Evolutionary conservation across 768 basidiomycete species (phyloP), one percentile per base, ranked within the genome.

Genomic region (Tulasnella sp.): DNA sequence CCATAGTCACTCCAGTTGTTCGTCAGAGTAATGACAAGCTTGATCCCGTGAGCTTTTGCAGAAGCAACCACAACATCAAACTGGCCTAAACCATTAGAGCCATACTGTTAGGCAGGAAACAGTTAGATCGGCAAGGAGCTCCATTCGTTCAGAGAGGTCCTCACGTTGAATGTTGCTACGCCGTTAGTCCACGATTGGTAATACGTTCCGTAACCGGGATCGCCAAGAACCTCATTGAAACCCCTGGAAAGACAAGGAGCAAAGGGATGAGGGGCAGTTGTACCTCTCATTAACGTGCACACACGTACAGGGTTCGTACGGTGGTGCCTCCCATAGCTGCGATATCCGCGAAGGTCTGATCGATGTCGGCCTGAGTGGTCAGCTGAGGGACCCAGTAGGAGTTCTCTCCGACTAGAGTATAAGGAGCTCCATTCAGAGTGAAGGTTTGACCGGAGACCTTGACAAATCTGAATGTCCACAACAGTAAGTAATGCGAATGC

Each of bases 31-130:
- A 83, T 80, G 51, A 83, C 80, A 51, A 84, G 73, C 10, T 78
- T 77, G 43, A 85, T 68, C 9, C 80, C 80, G 62, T 83, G 75
- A 54, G 80, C 77, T 65, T 83, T 82, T 7, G 82, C 82, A 23
- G 77, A 73, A 19, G 78, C 74, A 42, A 83, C 73, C 19, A 82
- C 78, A 41, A 76, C 75, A 66, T 82, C 64, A 66, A 47, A 63
- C 62, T 30, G 70, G 67, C 15, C 53, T 7, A 83, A 72, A 29
- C 80, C 81, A 59, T 72, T 77, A 0, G 78, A 61, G 10, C 80
- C 80, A 3, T 75, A 77, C 68, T 83, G 82, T 61, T 82, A 67
- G 3, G 79, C 80, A 0, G 78, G 72, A 5, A 70, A 75, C 17
- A 70, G 71, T 49, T 76, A 38, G 34, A 38, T 38, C 15, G 5